A percentile compares a stretch with the other conserved stretches of the same genome.
Conservation (phyloP, 2,329 filamentous ascomycete genomes). For the Metarhizium robertsii region DNA sequence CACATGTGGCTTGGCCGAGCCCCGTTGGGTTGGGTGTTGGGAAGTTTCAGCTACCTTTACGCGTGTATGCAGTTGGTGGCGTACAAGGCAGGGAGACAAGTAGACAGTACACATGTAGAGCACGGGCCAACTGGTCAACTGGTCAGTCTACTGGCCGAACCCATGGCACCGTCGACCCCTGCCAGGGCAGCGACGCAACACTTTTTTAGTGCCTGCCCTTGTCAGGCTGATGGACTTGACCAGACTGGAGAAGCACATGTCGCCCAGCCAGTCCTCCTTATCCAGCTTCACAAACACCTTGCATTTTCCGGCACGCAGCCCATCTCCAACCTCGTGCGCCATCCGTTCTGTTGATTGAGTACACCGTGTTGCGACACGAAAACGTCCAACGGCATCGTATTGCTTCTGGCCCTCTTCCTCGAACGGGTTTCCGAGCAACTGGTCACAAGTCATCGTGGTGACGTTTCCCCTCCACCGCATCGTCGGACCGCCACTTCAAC, state of each 20-base stretch:
- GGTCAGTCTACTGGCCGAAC: too few species aligned
- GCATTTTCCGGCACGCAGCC: slow-evolving; percentile 2
- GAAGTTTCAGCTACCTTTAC: too few species aligned
- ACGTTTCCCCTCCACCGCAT: slow-evolving; percentile 3
- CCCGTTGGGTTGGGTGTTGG: too few species aligned
- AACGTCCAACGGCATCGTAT: background rate
- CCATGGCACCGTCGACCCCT: background rate
- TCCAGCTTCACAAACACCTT: slow-evolving; percentile 12
- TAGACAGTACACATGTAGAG: too few species aligned
- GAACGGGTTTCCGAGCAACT: background rate
- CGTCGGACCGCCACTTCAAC: slow-evolving; percentile 1
- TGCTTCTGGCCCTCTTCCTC: background rate
- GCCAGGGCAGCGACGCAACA: background rate
- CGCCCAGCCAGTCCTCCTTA: slow-evolving; percentile 23
- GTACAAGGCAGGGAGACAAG: background rate
- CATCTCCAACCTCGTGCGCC: background rate
- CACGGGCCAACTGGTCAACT: too few species aligned
- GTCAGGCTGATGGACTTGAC: background rate
- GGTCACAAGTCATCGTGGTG: slow-evolving; percentile 1
- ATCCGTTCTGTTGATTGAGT: background rate
- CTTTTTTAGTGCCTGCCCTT: background rate
- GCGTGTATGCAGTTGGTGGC: too few species aligned
- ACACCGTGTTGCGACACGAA: background rate
- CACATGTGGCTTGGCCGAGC: slow-evolving; percentile 5
- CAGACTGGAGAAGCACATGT: slow-evolving; percentile 14